Percentiles rank a stretch among this genome's conserved stretches.
These are phyloP conservation scores for Penicillium freii DNA, from an alignment of 2,329 filamentous ascomycete species.

Conservation along the genomic window DNA sequence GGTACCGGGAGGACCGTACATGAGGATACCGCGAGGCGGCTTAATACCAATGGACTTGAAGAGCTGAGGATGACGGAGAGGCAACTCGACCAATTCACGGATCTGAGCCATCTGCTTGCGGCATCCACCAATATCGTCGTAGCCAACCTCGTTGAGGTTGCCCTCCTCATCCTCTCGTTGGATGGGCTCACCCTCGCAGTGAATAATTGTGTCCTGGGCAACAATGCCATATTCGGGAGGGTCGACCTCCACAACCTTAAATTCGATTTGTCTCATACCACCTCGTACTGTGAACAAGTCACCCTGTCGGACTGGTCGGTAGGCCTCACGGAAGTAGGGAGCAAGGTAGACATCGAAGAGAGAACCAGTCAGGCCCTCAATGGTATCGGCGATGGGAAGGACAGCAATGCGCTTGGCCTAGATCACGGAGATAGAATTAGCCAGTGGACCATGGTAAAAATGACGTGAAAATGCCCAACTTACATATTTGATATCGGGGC, in stretches of 20 bases:
- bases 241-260: slow-evolving; percentile 99
- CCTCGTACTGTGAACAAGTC: slow-evolving; percentile 96
- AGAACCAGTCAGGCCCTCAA: slow-evolving; percentile 95
- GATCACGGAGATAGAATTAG: slow-evolving; percentile 23
- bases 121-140: slow-evolving; percentile 99
- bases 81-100: slow-evolving; percentile 95
- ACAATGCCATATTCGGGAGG: slow-evolving; percentile 98
- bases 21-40: slow-evolving; percentile 94
- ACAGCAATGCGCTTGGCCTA: slow-evolving; percentile 99
- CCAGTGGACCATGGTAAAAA: neutral
- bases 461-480: slow-evolving; percentile 41
- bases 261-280: slow-evolving; percentile 98
- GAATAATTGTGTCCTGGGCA: slow-evolving; percentile 96
- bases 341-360: slow-evolving; percentile 99
- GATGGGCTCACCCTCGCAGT: slow-evolving; percentile 95
- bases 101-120: slow-evolving; percentile 99
- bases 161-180: slow-evolving; percentile 99
- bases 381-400: slow-evolving; percentile 94
- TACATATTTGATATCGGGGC: slow-evolving; percentile 99
- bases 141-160: slow-evolving; percentile 97
- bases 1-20: slow-evolving; percentile 95
- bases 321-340: slow-evolving; percentile 98
- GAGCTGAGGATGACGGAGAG: slow-evolving; percentile 92
- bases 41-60: slow-evolving; percentile 99
- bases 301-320: slow-evolving; percentile 93